A percentile compares a stretch with the other conserved stretches of the same genome.
phyloP scores from a whole-genome alignment of 1,284 basidiomycete genomes.

The Ustilago hordei region DNA sequence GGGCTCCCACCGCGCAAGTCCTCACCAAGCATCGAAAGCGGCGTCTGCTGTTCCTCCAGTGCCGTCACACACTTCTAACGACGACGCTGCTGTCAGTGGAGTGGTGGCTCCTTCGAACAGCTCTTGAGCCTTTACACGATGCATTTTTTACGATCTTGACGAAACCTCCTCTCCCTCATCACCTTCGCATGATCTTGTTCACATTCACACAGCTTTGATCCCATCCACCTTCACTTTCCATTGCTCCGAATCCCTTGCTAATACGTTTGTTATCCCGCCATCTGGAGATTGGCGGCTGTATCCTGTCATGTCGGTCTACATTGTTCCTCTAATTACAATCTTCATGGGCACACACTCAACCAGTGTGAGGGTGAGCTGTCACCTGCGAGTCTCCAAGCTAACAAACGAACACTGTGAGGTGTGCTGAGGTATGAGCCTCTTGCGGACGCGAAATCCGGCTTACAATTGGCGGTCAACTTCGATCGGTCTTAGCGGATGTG shows the following conservation, averaged over 20 bases:
- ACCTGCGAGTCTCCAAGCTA: no score
- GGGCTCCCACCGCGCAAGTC: constrained; percentile 13
- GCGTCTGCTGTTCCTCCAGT: constrained; percentile 18
- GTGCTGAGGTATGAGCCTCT: neutral
- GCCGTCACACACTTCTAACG: constrained; percentile 9
- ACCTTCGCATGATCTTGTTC: neutral
- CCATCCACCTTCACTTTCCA: neutral
- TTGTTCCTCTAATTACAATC: constrained; percentile 39
- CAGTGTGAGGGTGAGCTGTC: neutral
- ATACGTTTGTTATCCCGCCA: constrained; percentile 22
- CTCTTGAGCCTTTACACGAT: neutral
- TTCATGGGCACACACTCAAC: neutral
- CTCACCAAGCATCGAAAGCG: constrained; percentile 8
- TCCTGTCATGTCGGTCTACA: constrained; percentile 13
- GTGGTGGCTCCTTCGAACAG: constrained; percentile 3
- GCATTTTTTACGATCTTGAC: neutral
- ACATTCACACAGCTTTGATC: neutral
- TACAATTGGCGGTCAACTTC: neutral
- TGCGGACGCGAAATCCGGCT: neutral
- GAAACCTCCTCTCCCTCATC: neutral
- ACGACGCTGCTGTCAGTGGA: constrained; percentile 18
- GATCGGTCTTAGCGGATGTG: constrained; percentile 38
- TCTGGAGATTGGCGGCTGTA: constrained; percentile 15
- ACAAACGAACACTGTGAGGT: neutral
- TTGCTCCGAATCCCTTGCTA: constrained; percentile 30